phyloP scores from a whole-genome alignment of 2,329 filamentous ascomycete genomes.

The Apiospora marii region DNA sequence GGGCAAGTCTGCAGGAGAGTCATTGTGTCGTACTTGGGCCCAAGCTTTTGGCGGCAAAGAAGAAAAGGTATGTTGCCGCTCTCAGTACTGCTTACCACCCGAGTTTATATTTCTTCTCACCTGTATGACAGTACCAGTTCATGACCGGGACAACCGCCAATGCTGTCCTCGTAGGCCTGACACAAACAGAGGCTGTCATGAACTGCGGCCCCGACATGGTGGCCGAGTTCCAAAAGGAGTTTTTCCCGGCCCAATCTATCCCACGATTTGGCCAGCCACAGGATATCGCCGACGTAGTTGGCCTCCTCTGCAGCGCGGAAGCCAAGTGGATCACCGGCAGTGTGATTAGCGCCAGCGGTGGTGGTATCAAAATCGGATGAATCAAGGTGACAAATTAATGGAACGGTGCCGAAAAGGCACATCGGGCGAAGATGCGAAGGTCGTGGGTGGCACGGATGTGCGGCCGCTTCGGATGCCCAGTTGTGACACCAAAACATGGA shows the following conservation, averaged over 20 bases:
- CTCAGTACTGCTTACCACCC: not conserved
- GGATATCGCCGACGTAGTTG: slow-evolving; percentile 46
- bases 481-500: slow-evolving; percentile 17
- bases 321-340: slow-evolving; percentile 47
- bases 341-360: slow-evolving; percentile 46
- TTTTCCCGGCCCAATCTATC: slow-evolving; percentile 44
- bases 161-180: slow-evolving; percentile 42
- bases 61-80: slow-evolving; percentile 31
- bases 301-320: slow-evolving; percentile 43
- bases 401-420: slow-evolving; percentile 5
- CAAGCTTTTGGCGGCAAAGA: slow-evolving; percentile 46
- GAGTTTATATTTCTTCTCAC: not conserved
- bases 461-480: slow-evolving; percentile 3
- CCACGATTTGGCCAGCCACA: slow-evolving; percentile 44
- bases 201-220: slow-evolving; percentile 43
- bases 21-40: slow-evolving; percentile 46
- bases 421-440: not conserved
- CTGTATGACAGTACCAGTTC: slow-evolving; percentile 37
- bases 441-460: not conserved
- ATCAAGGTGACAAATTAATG: slow-evolving; percentile 6
- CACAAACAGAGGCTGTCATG: slow-evolving; percentile 45
- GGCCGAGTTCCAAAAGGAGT: slow-evolving; percentile 42
- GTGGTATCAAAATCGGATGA: slow-evolving; percentile 44
- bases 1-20: slow-evolving; percentile 45
- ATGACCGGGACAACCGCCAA: slow-evolving; percentile 48